Evolutionary conservation across 768 basidiomycete species (phyloP), one percentile per base, ranked within the genome.

Genomic region (Hericium rajendrae): DNA sequence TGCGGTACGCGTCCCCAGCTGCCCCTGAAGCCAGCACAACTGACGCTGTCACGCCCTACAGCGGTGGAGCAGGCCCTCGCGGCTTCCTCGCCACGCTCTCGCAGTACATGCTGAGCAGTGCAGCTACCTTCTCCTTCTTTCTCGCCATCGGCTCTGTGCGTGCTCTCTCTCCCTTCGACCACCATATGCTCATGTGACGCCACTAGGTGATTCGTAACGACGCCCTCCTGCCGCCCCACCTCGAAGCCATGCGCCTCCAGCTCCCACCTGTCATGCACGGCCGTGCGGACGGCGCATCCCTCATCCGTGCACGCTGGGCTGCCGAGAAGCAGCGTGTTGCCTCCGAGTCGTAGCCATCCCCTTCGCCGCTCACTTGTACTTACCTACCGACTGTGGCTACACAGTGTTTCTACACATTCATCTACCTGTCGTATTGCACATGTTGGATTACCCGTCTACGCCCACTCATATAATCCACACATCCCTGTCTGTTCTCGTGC

Each of bases 91-190:
- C 91, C 4, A 97, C 97, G 1, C 82, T 99, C 53, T 95, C 94
- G 13, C 92, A 94, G 66, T 98, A 97, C 71, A 99, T 99, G 97
- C 81, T 97, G 28, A 91, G 91, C 66, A 98, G 95, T 65, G 95
- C 91, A 5, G 94, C 94, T 8, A 97, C 95, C 0, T 98, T 99
- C 71, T 87, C 86, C 2, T 97, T 97, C 76, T 98, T 98, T 85
- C 85, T 98, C 59, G 83, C 92, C 41, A 91, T 97, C 66, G 89
- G 92, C 67, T 93, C 93, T 32, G 93, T 94, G 67, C 65, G 84
- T 67, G 4, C 24, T 58, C 5, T 52, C 28, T 26, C 11, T 15
- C 16, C 11, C 49, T 5, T 50, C 26, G 11, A 24, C 22, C 18
- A 22, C 15, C 16, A 50, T 5, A 37, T 26, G 3, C 15, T 51